Base-by-base conservation (phyloP, 2,329 filamentous ascomycete species). In the Scedosporium dehoogii region DNA sequence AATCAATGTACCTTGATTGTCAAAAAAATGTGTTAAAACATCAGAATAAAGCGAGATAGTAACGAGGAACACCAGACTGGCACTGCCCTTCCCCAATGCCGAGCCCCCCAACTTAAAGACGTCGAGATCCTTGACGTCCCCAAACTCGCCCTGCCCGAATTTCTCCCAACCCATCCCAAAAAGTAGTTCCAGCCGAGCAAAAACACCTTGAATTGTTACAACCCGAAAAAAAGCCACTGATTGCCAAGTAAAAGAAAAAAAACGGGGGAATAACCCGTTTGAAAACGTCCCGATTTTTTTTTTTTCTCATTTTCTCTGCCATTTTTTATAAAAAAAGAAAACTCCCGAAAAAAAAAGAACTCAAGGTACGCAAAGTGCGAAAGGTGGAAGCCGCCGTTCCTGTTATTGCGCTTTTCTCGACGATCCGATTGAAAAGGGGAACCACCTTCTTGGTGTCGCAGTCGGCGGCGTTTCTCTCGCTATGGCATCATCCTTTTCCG, bases 41-140 rank as follows among this genome's bases (percentile, higher is more conserved):
- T 38, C 33, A 53, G 48, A 57, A 62, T n/a, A 38, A 62, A 62
- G 21, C 29, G 42, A 57, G 23, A 56, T 25, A 62, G 38, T 27
- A 42, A 42, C 53, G n/a, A 57, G 55, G 7, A 48, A 48, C 18
- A 48, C 44, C n/a, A 48, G 44, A n/a, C 44, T n/a, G n/a, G 44
- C 44, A 21, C 16, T 48, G 18, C 18, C 18, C 44, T 48, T 21
- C 18, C n/a, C 44, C 44, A n/a, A n/a, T 21, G 18, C 44, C 44
- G n/a, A 46, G n/a, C 38, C 38, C 38, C 7, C 29, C 23, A 42
- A 55, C 60, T 58, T 56, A 65, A 65, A 14, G 51, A 46, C 5
- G 59, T 60, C 18, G 62, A 62, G 33, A 38, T 10, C 33, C 33
- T 14, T 14, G 33, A 38, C 33, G 33, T 29, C 57, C 57, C 58